Base-by-base conservation (phyloP, 1,284 basidiomycete genomes). In the Tetrapyrgos nigripes region DNA sequence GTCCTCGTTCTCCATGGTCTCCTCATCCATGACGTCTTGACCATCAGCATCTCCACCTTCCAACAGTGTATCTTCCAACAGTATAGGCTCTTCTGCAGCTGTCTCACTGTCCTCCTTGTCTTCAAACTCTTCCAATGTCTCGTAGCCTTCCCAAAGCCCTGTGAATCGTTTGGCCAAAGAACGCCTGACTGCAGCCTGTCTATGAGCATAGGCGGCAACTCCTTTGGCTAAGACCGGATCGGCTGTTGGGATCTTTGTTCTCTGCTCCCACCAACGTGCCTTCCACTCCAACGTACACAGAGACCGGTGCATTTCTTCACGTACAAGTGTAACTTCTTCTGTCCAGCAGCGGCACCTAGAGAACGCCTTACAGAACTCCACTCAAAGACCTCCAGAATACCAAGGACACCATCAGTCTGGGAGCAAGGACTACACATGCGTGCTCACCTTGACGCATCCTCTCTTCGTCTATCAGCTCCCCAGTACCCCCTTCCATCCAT, bases 361-460 rank as follows among this genome's bases (percentile, higher is more conserved):
- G 26, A 37, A 24, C 27, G 50, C 24, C 24, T 52, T 52, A 26
- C 50, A 52, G 31, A 29, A 52, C 19, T 52, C 50, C 10, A 52
- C 50, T 14, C 10, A 17, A 8, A 49, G 14, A 49, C 47, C 47
- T 49, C 5, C 9, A 28, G 26, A 10, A 49, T n/a, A 28, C 24
- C 29, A 19, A 49, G 6, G 6, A 8, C 26, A 49, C 11, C 47
- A 49, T n/a, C n/a, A n/a, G n/a, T 10, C 24, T 26, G 19, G 14
- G 9, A 49, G 14, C 9, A 49, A 21, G 6, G 6, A 23, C 19
- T 21, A 49, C 47, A n/a, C n/a, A 23, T 49, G 14, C 19, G 9
- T 49, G 10, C 6, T n/a, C n/a, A n/a, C n/a, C n/a, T n/a, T n/a
- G n/a, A n/a, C n/a, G n/a, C n/a, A n/a, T n/a, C n/a, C n/a, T n/a